Percentiles rank a stretch among this genome's conserved stretches.
Evolutionary conservation across 768 basidiomycete genomes (phyloP).

Genomic region (Podaxis mareebaensis): DNA sequence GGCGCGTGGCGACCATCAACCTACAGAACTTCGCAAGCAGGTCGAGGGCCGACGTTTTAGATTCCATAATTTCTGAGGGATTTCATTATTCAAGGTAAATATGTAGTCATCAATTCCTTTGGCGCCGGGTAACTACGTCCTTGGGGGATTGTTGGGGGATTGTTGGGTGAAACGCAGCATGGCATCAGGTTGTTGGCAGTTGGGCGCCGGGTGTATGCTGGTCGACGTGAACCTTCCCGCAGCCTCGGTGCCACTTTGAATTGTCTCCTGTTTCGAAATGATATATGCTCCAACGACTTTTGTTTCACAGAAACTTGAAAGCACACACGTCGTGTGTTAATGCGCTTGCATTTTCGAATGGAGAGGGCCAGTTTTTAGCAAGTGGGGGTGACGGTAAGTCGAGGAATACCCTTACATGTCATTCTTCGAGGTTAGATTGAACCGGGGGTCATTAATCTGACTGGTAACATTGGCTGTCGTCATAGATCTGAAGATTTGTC

Average conservation of each 20-base stretch:
- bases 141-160: neutral
- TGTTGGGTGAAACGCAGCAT: neutral
- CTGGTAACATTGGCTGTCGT: neutral
- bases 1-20: neutral
- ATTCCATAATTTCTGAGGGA: slow-evolving; percentile 26
- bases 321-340: slow-evolving; percentile 69
- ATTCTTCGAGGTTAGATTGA: slow-evolving; percentile 6
- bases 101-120: neutral
- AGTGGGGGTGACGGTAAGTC: slow-evolving; percentile 69
- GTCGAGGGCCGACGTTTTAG: slow-evolving; percentile 20
- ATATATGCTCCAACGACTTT: neutral
- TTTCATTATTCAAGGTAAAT: slow-evolving; percentile 43
- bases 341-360: slow-evolving; percentile 59
- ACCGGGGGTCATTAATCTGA: neutral
- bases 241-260: neutral
- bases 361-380: slow-evolving; percentile 61
- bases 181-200: neutral
- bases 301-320: slow-evolving; percentile 31
- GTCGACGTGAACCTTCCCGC: neutral
- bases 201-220: neutral
- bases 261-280: slow-evolving; percentile 20
- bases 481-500: slow-evolving; percentile 51
- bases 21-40: slow-evolving; percentile 2
- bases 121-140: neutral
- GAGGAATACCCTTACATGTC: neutral